These are phyloP conservation scores for Neofusicoccum sp. DNA, from an alignment of 2,329 filamentous ascomycete species.

Conservation along the genomic window DNA sequence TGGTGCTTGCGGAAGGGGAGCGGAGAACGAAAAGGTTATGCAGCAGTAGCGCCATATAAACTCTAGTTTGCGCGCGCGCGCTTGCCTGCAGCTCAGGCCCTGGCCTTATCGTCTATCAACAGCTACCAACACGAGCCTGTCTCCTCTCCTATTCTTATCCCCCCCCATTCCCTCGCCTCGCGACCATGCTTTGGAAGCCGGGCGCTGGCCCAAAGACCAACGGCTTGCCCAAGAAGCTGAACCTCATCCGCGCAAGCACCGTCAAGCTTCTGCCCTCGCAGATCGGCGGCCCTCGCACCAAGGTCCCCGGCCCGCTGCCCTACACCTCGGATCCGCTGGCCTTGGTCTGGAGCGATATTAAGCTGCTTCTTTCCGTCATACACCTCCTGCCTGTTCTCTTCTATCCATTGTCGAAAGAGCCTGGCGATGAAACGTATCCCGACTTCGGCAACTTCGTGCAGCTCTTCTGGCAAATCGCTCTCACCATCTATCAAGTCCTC, in stretches of 20 bases:
- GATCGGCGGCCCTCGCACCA: slow-evolving; percentile 4
- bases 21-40: not conserved
- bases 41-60: not conserved
- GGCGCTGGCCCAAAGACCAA: not conserved
- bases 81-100: slow-evolving; percentile 5
- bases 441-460: slow-evolving; percentile 57
- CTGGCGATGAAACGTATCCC: slow-evolving; percentile 60
- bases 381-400: slow-evolving; percentile 24
- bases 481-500: slow-evolving; percentile 57
- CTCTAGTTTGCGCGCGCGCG: not conserved
- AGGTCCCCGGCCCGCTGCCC: slow-evolving; percentile 20
- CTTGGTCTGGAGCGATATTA: slow-evolving; percentile 25
- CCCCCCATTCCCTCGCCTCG: not conserved
- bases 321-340: slow-evolving; percentile 27
- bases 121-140: not conserved
- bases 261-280: slow-evolving; percentile 18
- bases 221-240: slow-evolving; percentile 1
- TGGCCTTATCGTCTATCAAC: slow-evolving; percentile 8
- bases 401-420: slow-evolving; percentile 21
- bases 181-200: not conserved
- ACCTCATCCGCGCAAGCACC: not conserved
- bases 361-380: slow-evolving; percentile 22
- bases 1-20: not conserved
- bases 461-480: slow-evolving; percentile 57
- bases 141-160: not conserved